These are phyloP conservation scores for Ilyonectria mors-panacis DNA, from an alignment of 2,329 filamentous ascomycete species.

Conservation along the genomic window DNA sequence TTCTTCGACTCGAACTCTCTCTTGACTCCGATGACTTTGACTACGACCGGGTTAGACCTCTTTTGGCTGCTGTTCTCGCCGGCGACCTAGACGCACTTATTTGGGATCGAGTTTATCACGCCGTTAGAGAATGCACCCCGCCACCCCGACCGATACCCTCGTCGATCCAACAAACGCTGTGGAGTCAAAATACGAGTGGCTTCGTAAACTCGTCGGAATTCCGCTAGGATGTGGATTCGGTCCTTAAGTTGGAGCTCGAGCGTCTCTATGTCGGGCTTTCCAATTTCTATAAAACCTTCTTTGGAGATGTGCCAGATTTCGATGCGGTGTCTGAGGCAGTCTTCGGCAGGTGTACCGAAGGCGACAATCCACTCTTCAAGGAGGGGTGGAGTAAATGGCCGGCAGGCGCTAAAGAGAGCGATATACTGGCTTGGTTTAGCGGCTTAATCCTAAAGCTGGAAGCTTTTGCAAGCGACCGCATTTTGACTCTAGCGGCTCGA, in stretches of 20 bases:
- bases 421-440: too few species aligned
- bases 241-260: slow-evolving; percentile 53
- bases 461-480: too few species aligned
- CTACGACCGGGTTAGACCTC: too few species aligned
- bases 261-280: slow-evolving; percentile 53
- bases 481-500: too few species aligned
- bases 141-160: slow-evolving; percentile 45
- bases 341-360: slow-evolving; percentile 52
- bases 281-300: slow-evolving; percentile 52
- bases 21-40: too few species aligned
- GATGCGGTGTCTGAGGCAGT: slow-evolving; percentile 49
- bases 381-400: slow-evolving; percentile 53
- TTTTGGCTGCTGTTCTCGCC: too few species aligned
- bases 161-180: slow-evolving; percentile 48
- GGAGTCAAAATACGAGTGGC: slow-evolving; percentile 48
- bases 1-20: too few species aligned
- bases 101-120: background rate
- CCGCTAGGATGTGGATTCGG: slow-evolving; percentile 49
- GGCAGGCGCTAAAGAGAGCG: slow-evolving; percentile 50
- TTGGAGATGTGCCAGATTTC: slow-evolving; percentile 49
- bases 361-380: slow-evolving; percentile 47
- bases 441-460: too few species aligned
- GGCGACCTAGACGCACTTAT: background rate
- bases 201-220: slow-evolving; percentile 53
- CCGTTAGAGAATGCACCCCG: slow-evolving; percentile 32